A percentile compares a stretch with the other conserved stretches of the same genome.
Conservation (phyloP, 129 eudicot species). For the Artemisia argyi region DNA sequence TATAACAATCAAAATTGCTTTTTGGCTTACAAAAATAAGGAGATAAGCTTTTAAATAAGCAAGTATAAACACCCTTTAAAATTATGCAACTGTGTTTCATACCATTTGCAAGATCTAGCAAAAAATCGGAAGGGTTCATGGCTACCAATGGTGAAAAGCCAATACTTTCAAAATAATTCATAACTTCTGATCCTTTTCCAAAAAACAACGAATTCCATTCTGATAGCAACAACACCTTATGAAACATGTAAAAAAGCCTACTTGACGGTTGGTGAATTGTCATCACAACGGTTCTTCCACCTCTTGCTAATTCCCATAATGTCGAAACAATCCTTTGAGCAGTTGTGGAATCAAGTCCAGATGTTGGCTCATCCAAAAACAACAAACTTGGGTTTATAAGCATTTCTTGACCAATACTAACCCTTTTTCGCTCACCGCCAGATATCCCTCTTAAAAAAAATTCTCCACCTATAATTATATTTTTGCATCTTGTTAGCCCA, state of each 20-base stretch:
- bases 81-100: conserved; percentile 2
- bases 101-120: conserved; percentile 90
- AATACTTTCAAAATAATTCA: conserved; percentile 57
- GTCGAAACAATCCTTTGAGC: conserved; percentile 76
- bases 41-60: too few relatives aligned
- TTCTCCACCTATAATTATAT: conserved; percentile 60
- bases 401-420: conserved; percentile 91
- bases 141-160: conserved; percentile 69
- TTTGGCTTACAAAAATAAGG: too few relatives aligned
- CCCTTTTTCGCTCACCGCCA: conserved; percentile 91
- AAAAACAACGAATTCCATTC: conserved; percentile 78
- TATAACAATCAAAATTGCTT: too few relatives aligned
- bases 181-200: conserved; percentile 61
- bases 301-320: conserved; percentile 62
- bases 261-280: conserved; percentile 94
- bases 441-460: conserved; percentile 62
- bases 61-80: too few relatives aligned
- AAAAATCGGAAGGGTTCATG: conserved; percentile 89
- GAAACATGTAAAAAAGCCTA: conserved; percentile 78
- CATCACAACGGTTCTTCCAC: conserved; percentile 80
- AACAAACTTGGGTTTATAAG: conserved; percentile 77
- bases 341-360: conserved; percentile 91
- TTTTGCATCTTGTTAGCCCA: conserved; percentile 57
- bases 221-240: conserved; percentile 70
- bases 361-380: conserved; percentile 87